phyloP scores from a whole-genome alignment of 345 rosid genomes.

The Citrus inodora region DNA sequence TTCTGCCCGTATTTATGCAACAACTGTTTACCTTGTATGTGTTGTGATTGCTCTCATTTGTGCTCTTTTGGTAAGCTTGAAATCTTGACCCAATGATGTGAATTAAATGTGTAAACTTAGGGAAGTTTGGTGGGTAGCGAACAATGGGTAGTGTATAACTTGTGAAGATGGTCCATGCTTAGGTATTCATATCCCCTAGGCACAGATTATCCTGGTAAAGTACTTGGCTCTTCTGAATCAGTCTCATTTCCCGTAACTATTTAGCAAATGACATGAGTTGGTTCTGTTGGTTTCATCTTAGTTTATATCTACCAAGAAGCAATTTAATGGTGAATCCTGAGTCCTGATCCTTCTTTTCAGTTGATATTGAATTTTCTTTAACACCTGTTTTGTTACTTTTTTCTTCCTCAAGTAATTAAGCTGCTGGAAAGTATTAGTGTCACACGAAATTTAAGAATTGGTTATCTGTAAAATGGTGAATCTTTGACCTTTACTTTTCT shows the following conservation, averaged over 20 bases:
- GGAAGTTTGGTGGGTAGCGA: neutral
- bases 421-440: neutral
- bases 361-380: neutral
- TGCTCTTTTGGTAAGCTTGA: constrained; percentile 73
- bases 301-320: neutral
- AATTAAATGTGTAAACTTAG: neutral
- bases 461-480: neutral
- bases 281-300: neutral
- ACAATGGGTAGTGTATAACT: neutral
- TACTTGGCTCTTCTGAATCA: neutral
- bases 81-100: neutral
- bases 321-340: neutral
- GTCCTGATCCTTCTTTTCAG: neutral
- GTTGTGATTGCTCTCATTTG: constrained; percentile 73
- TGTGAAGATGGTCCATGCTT: neutral
- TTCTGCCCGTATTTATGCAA: constrained; percentile 66
- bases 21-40: constrained; percentile 68
- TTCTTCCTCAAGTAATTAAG: neutral
- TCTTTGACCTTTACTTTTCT: neutral
- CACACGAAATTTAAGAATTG: neutral
- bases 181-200: neutral
- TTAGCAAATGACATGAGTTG: neutral
- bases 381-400: neutral
- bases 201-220: neutral
- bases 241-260: neutral